Percentiles rank a stretch among this genome's conserved stretches.
These are phyloP conservation scores for Mallotus nudiflorus DNA, from an alignment of 345 rosid species.

Conservation along the genomic window DNA sequence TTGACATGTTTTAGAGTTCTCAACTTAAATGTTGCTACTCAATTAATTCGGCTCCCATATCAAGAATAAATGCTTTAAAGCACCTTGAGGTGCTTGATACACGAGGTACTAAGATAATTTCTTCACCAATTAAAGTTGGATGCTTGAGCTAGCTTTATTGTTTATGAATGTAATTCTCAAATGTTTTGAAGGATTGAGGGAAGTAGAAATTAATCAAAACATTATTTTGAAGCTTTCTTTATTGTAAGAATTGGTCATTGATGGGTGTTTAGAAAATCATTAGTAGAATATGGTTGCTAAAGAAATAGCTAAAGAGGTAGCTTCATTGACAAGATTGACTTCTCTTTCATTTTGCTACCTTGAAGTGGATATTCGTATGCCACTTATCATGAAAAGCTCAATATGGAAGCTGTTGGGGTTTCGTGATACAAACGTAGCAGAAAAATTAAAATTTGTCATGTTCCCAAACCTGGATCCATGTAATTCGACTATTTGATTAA, in stretches of 20 bases:
- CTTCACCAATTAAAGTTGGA: slow-evolving; percentile 15
- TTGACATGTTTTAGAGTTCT: slow-evolving; percentile 25
- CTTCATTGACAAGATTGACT: not conserved
- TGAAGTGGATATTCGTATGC: too few species aligned
- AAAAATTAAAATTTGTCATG: too few species aligned
- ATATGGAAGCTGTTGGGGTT: too few species aligned
- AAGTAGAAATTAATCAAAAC: not conserved
- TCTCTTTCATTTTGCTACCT: too few species aligned
- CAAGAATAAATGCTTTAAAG: slow-evolving; percentile 11
- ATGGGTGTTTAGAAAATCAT: not conserved
- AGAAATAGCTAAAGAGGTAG: not conserved
- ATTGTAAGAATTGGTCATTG: slow-evolving; percentile 25
- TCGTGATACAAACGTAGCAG: too few species aligned
- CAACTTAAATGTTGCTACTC: slow-evolving; percentile 27
- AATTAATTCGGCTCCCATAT: slow-evolving; percentile 25
- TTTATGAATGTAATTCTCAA: slow-evolving; percentile 27
- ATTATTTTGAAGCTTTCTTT: slow-evolving; percentile 27
- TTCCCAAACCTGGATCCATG: too few species aligned
- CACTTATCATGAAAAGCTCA: too few species aligned
- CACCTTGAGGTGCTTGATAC: slow-evolving; percentile 34
- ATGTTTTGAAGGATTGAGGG: not conserved
- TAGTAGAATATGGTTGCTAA: not conserved
- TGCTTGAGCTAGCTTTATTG: slow-evolving; percentile 19
- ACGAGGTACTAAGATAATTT: slow-evolving; percentile 20
- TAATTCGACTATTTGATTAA: too few species aligned